phyloP scores from a whole-genome alignment of 768 basidiomycete species.

The Lactarius indigo region DNA sequence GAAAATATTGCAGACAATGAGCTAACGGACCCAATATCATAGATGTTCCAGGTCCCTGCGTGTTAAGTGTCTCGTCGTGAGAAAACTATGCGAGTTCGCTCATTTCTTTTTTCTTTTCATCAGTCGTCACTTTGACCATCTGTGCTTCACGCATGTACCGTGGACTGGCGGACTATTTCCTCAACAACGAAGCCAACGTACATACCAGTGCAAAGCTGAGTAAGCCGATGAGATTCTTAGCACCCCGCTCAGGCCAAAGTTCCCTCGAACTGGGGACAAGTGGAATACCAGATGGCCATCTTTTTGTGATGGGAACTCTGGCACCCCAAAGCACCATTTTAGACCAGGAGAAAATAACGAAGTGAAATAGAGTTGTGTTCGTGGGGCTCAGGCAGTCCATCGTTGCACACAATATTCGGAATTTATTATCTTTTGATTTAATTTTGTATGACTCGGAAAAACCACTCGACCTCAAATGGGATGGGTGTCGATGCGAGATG shows the following conservation, averaged over 20 bases:
- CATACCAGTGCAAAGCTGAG: background rate
- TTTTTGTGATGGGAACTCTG: background rate
- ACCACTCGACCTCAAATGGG: too few species aligned
- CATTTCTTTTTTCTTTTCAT: background rate
- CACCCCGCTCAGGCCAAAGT: background rate
- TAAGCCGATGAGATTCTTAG: background rate
- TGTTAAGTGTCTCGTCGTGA: background rate
- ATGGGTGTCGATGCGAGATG: too few species aligned
- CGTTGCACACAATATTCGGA: too few species aligned
- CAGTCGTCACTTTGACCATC: constrained; percentile 9
- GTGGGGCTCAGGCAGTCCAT: too few species aligned
- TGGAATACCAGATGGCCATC: background rate
- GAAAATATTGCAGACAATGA: background rate
- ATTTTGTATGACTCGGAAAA: too few species aligned
- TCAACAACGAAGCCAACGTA: background rate
- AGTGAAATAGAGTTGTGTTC: too few species aligned
- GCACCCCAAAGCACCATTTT: background rate
- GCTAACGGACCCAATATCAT: background rate
- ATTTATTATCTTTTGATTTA: too few species aligned
- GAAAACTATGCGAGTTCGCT: background rate
- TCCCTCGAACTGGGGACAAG: background rate
- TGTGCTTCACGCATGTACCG: constrained; percentile 2
- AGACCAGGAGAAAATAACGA: background rate
- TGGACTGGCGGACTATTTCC: background rate
- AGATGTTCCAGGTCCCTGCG: constrained; percentile 11